Conservation (phyloP, 73 alveolate genomes). For the Urostyla sp. region DNA sequence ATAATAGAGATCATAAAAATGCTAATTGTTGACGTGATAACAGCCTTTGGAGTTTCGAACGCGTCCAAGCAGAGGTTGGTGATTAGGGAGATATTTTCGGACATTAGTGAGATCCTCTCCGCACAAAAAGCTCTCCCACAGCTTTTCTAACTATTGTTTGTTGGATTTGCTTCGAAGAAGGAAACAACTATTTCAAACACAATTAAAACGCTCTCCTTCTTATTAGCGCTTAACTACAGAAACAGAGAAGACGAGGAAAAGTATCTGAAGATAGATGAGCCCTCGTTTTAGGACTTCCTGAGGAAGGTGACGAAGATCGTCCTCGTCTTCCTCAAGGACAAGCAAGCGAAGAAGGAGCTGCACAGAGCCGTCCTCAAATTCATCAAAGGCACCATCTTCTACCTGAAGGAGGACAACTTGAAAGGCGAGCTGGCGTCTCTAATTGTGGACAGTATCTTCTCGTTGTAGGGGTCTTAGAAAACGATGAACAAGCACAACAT, state of each 20-base stretch:
- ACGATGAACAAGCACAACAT: slow-evolving; percentile 28
- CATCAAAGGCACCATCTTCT: slow-evolving; percentile 38
- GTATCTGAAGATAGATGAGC: slow-evolving; percentile 35
- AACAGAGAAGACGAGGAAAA: slow-evolving; percentile 7
- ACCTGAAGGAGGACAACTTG: slow-evolving; percentile 19
- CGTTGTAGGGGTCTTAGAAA: slow-evolving; percentile 23
- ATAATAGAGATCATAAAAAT: slow-evolving; percentile 18
- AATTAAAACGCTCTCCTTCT: slow-evolving; percentile 24
- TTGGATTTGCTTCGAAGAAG: slow-evolving; percentile 67
- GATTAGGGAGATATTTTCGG: slow-evolving; percentile 28
- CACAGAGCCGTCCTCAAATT: slow-evolving; percentile 32
- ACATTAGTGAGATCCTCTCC: slow-evolving; percentile 13
- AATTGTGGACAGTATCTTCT: slow-evolving; percentile 41
- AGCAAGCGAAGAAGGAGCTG: slow-evolving; percentile 21
- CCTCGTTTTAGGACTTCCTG: slow-evolving; percentile 34
- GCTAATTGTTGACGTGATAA: slow-evolving; percentile 57
- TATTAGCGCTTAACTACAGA: background rate
- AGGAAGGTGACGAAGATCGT: slow-evolving; percentile 56
- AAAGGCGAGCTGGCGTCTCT: slow-evolving; percentile 43
- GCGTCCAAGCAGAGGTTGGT: slow-evolving; percentile 48
- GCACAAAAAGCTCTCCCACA: slow-evolving; percentile 31
- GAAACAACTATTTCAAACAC: slow-evolving; percentile 61
- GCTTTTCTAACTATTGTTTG: slow-evolving; percentile 54
- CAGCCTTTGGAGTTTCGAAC: slow-evolving; percentile 49
- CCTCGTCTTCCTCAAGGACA: slow-evolving; percentile 52